Conservation (phyloP, 257 asterid genomes). For the Plantago ovata region DNA sequence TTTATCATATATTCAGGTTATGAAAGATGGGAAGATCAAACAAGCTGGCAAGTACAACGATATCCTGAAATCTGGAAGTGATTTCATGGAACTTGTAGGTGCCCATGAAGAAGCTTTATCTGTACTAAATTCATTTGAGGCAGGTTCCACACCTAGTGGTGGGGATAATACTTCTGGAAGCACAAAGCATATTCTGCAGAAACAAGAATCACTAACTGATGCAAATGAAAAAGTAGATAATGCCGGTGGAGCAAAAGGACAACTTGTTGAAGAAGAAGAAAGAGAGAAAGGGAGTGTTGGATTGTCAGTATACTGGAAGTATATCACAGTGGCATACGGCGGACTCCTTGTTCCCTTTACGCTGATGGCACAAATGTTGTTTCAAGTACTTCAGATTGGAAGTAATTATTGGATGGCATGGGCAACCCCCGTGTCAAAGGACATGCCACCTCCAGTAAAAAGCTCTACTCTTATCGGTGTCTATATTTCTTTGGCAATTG, state of each 20-base stretch:
- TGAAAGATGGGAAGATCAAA: constrained; percentile 73
- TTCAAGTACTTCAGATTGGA: constrained; percentile 73
- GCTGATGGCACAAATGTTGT: constrained; percentile 54
- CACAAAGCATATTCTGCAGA: constrained; percentile 26
- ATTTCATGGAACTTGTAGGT: constrained; percentile 87
- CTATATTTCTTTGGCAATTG: constrained; percentile 61
- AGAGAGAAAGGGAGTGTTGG: constrained; percentile 88
- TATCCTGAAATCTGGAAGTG: constrained; percentile 62
- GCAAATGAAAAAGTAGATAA: constrained; percentile 32
- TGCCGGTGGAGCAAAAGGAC: constrained; percentile 36
- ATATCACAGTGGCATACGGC: constrained; percentile 71
- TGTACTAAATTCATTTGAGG: constrained; percentile 42
- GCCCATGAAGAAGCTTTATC: constrained; percentile 84
- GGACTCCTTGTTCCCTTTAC: constrained; percentile 80
- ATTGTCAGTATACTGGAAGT: constrained; percentile 72
- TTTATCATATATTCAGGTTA: constrained; percentile 42
- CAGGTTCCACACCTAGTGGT: constrained; percentile 16
- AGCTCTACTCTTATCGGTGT: constrained; percentile 67
- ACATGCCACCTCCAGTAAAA: constrained; percentile 50
- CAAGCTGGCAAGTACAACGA: constrained; percentile 82
- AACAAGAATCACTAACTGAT: constrained; percentile 30
- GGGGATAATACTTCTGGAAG: constrained; percentile 26
- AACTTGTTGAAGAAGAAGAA: constrained; percentile 92
- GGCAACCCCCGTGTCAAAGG: constrained; percentile 87
- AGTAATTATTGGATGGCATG: constrained; percentile 99